Evolutionary conservation across 2,329 filamentous ascomycete species (phyloP).

Genomic region (Penicillium sp.): DNA sequence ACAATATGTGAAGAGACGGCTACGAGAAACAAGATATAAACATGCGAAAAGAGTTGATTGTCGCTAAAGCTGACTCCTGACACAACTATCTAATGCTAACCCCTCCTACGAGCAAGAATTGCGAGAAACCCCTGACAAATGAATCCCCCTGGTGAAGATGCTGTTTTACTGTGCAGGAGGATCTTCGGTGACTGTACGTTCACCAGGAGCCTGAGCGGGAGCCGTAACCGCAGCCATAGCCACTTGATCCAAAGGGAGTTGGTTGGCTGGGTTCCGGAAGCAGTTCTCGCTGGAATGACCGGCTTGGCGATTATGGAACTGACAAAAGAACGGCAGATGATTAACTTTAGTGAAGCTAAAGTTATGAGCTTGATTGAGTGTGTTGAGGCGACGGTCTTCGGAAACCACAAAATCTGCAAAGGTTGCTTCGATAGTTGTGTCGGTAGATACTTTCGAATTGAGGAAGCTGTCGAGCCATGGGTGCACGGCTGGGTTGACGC

Average conservation of each 20-base stretch:
- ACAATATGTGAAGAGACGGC: no score
- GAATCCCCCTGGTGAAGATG: neutral
- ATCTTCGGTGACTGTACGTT: neutral
- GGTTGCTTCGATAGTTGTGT: neutral
- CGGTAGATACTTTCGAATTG: neutral
- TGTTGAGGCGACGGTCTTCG: neutral
- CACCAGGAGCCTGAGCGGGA: neutral
- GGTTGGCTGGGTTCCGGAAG: neutral
- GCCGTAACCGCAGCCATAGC: no score
- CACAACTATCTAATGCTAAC: neutral
- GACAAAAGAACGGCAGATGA: neutral
- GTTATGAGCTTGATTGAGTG: neutral
- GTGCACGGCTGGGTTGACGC: neutral
- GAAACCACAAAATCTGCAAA: neutral
- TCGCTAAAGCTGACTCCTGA: neutral
- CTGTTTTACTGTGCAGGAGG: neutral
- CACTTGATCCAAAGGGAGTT: neutral
- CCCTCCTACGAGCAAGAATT: neutral
- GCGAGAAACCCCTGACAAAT: neutral
- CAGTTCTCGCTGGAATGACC: neutral
- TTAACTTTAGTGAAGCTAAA: neutral
- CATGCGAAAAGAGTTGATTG: neutral
- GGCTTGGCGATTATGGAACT: neutral
- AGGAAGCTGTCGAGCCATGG: neutral
- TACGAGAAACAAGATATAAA: neutral